Evolutionary conservation across 2,329 filamentous ascomycete species (phyloP).

Genomic region (Colletotrichum scovillei): DNA sequence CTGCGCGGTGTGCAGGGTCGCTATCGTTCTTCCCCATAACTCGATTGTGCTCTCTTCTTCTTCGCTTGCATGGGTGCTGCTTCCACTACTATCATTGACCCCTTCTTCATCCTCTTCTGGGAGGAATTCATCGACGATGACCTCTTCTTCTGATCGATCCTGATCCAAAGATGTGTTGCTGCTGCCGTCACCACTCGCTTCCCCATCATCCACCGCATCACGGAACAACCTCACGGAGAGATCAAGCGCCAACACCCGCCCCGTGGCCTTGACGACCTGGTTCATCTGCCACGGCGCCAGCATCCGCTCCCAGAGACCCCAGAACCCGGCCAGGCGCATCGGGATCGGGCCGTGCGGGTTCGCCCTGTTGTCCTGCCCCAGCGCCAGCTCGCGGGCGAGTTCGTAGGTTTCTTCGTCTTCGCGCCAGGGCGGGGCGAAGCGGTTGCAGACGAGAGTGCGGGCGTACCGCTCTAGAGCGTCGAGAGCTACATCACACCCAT

Average conservation of each 20-base stretch:
- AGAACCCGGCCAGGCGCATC: background rate
- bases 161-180: no score
- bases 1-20: background rate
- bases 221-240: slow-evolving; percentile 3
- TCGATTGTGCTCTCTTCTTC: background rate
- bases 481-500: background rate
- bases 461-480: slow-evolving; percentile 12
- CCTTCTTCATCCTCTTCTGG: background rate
- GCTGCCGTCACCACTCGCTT: background rate
- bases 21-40: background rate
- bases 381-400: background rate
- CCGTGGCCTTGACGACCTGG: slow-evolving; percentile 11
- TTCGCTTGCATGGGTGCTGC: no score
- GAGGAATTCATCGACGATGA: background rate
- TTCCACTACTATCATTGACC: background rate
- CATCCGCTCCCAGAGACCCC: slow-evolving; percentile 19
- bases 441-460: slow-evolving; percentile 4
- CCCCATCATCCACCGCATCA: background rate
- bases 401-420: slow-evolving; percentile 2
- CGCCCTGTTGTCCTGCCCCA: background rate
- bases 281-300: slow-evolving; percentile 16
- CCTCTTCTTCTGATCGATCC: background rate
- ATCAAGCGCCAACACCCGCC: slow-evolving; percentile 10
- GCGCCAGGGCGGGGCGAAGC: background rate
- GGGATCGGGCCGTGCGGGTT: slow-evolving; percentile 17